Base-by-base conservation (phyloP, 1,284 basidiomycete genomes). In the Ustilago esculenta region DNA sequence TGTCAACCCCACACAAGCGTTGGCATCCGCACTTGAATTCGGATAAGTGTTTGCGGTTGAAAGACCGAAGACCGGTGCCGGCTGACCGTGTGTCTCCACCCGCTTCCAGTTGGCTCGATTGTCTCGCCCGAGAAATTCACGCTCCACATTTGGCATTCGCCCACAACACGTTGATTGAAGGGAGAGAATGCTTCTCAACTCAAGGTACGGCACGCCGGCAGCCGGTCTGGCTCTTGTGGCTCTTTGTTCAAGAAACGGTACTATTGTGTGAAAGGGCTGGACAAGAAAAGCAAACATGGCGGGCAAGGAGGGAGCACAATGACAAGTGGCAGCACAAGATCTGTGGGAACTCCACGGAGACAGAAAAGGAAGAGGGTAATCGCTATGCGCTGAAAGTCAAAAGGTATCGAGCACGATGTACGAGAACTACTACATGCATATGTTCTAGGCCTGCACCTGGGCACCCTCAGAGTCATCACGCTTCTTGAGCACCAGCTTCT, bases 401-500 rank as follows among this genome's bases (percentile, higher is more conserved):
- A 34, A 45, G 47, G 47, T 58, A 58, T 45, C 42, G 17, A 15
- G 34, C 45, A 23, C 12, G 27, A 12, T 29, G 21, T 33, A 49
- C 9, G 9, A n/a, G 11, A 34, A 24, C 7, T 8, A 33, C 24
- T n/a, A 18, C 23, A 30, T 3, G 27, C 18, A 24, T 14, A 4
- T 18, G 24, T 21, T 43, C 48, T 58, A 71, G 29, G 54, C 74
- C 65, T 81, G 77, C 11, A 81, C 73, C 52, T 81, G 79, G 8
- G 80, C 79, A 24, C 78, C 80, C 41, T 81, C 80, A 17, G 49
- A 52, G 10, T 77, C 73, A 15, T 76, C 58, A 10, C 75, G 74
- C 75, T 75, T 75, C 55, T 81, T 81, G 49, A 81, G 73, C 17
- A 76, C 79, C 21, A 81, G 70, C 44, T 74, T 73, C 63, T 81